A percentile compares a stretch with the other conserved stretches of the same genome.
These are phyloP conservation scores for Globisporangium yorkense DNA, from an alignment of 352 stramenopile genomes.

Conservation along the genomic window DNA sequence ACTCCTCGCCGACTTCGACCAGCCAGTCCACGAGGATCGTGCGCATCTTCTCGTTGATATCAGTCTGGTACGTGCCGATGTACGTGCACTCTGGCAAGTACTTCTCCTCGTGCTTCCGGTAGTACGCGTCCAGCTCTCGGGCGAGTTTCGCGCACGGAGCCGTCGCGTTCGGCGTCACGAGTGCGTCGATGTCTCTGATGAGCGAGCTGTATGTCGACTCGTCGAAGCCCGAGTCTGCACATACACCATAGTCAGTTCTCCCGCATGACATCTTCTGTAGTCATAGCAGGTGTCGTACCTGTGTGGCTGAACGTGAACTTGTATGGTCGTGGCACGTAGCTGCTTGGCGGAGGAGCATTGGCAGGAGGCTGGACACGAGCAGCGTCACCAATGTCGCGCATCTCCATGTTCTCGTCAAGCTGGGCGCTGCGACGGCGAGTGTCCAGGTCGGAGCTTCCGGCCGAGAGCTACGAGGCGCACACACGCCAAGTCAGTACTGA, in stretches of 20 bases:
- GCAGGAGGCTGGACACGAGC: background rate
- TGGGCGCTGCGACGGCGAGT: background rate
- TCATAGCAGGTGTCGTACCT: constrained; percentile 11
- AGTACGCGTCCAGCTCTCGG: constrained; percentile 56
- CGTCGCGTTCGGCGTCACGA: constrained; percentile 16
- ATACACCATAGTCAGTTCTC: background rate
- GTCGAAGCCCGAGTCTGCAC: constrained; percentile 63
- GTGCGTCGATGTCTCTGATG: constrained; percentile 57
- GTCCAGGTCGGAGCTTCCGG: constrained; percentile 3
- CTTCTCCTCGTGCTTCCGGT: constrained; percentile 68
- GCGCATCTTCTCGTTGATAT: constrained; percentile 99
- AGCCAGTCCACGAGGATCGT: constrained; percentile 99
- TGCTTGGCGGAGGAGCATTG: background rate
- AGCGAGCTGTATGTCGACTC: constrained; percentile 39
- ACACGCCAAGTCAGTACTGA: background rate
- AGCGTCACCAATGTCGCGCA: constrained; percentile 1
- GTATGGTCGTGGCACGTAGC: constrained; percentile 46
- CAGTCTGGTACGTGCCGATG: constrained; percentile 83
- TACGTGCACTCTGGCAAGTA: constrained; percentile 59
- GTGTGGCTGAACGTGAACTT: constrained; percentile 47
- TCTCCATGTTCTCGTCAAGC: constrained; percentile 18
- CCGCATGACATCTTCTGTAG: too few species aligned
- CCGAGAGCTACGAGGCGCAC: background rate
- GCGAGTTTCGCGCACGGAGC: constrained; percentile 50
- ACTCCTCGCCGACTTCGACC: constrained; percentile 87